Conservation (phyloP, 306 rosid genomes). For the Pueraria montana region DNA sequence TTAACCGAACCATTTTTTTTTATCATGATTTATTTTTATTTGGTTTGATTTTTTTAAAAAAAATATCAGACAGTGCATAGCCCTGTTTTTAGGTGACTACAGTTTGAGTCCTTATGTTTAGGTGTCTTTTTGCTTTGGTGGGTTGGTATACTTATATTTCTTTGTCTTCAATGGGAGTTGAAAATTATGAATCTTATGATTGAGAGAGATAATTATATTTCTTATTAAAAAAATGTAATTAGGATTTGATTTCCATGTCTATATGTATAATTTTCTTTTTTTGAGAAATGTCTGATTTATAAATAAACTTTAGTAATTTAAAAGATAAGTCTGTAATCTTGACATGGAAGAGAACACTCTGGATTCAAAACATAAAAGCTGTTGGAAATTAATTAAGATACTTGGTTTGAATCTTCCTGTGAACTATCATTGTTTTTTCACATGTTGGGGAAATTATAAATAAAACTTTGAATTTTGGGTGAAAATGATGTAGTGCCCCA, state of each 20-base stretch:
- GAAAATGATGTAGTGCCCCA: neutral
- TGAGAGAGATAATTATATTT: neutral
- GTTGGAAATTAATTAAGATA: neutral
- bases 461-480: neutral
- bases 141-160: neutral
- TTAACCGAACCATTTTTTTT: too few relatives aligned
- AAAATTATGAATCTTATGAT: neutral
- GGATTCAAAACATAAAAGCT: neutral
- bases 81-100: too few relatives aligned
- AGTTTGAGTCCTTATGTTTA: too few relatives aligned
- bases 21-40: too few relatives aligned
- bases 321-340: neutral
- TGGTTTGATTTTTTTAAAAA: too few relatives aligned
- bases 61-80: too few relatives aligned
- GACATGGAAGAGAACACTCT: neutral
- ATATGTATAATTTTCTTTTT: neutral
- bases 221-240: too few relatives aligned
- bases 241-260: neutral
- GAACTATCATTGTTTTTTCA: neutral
- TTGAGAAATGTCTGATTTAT: too few relatives aligned
- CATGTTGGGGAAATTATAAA: neutral
- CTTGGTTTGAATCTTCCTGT: neutral
- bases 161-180: neutral
- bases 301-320: too few relatives aligned
- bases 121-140: neutral